Evolutionary conservation across 108 stramenopile species (phyloP).

Genomic region (Schizochytrium sp.): DNA sequence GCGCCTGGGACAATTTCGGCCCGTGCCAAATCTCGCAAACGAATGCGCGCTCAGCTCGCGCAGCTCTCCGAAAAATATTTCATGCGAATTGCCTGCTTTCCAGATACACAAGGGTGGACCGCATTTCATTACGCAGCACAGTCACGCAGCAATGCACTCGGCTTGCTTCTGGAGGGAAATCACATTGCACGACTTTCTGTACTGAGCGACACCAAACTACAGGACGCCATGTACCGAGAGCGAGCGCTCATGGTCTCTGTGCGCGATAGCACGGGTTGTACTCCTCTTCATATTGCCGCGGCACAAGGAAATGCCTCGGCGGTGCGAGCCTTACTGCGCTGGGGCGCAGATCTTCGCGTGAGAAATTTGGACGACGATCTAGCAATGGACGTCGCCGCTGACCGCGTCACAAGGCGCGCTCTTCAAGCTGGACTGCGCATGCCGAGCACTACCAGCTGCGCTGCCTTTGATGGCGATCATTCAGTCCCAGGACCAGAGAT

Average conservation of each 20-base stretch:
- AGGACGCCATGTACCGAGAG: not conserved
- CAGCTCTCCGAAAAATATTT: not conserved
- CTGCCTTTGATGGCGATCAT: not conserved
- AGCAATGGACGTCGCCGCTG: not conserved
- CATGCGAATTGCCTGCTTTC: not conserved
- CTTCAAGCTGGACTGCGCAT: not conserved
- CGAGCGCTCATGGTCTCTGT: not conserved
- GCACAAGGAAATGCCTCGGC: not conserved
- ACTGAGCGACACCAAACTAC: not conserved
- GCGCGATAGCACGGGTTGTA: not conserved
- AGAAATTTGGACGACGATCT: not conserved
- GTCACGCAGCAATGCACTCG: not conserved
- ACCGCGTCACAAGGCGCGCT: not conserved
- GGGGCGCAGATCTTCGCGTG: not conserved
- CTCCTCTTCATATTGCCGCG: conserved; percentile 3
- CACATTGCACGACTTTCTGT: not conserved
- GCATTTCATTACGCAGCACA: not conserved
- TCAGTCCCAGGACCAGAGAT: not conserved
- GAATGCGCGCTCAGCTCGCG: not conserved
- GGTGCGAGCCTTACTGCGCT: not conserved
- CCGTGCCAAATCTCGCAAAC: not conserved
- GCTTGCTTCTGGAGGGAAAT: not conserved
- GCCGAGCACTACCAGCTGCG: not conserved
- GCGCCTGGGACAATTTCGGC: not conserved
- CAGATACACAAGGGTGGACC: not conserved